Evolutionary conservation across 805 yeast genomes (phyloP).

Genomic region (Yamadazyma paraphyllophila): DNA sequence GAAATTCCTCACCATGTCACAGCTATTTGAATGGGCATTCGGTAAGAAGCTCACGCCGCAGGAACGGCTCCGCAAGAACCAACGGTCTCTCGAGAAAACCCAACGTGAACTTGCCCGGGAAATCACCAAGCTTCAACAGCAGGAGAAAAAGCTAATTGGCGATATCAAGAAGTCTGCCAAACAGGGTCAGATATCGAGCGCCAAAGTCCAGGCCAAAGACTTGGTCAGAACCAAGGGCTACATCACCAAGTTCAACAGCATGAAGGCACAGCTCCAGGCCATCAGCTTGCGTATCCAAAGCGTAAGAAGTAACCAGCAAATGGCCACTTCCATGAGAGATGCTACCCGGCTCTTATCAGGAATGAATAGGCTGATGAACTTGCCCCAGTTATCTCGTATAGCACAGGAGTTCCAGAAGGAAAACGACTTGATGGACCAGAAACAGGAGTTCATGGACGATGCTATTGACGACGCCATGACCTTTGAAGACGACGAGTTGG

Average conservation of each 20-base stretch:
- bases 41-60: conserved; percentile 94
- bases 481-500: conserved; percentile 69
- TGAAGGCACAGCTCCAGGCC: conserved; percentile 96
- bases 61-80: conserved; percentile 91
- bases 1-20: conserved; percentile 21
- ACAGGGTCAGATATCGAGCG: conserved; percentile 81
- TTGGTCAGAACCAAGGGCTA: conserved; percentile 82
- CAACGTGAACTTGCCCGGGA: conserved; percentile 93
- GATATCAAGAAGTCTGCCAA: conserved; percentile 94
- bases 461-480: conserved; percentile 97
- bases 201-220: conserved; percentile 94
- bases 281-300: conserved; percentile 88
- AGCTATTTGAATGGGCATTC: conserved; percentile 84
- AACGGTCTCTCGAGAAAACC: conserved; percentile 89
- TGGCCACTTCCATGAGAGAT: conserved; percentile 92
- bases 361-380: conserved; percentile 86
- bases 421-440: conserved; percentile 95
- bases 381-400: conserved; percentile 83
- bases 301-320: conserved; percentile 89
- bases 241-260: conserved; percentile 81
- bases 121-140: conserved; percentile 78
- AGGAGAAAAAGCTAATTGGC: conserved; percentile 80
- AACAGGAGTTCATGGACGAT: conserved; percentile 98
- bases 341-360: conserved; percentile 83
- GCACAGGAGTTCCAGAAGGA: conserved; percentile 95